These are phyloP conservation scores for Ceratopteris richardii DNA, from an alignment of 75 land plant species.

Conservation along the genomic window DNA sequence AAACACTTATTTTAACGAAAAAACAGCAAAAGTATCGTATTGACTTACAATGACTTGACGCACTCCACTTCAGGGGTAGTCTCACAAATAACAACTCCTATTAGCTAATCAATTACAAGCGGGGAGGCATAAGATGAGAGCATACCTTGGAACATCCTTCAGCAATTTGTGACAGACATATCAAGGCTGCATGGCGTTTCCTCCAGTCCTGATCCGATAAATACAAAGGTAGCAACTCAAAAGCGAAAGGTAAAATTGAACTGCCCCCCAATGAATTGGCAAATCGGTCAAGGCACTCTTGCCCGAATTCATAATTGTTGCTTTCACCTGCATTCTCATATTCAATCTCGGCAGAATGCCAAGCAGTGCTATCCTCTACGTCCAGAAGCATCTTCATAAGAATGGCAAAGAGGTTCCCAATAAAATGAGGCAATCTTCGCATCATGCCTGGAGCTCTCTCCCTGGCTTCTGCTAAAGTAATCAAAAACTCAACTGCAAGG, in stretches of 20 bases:
- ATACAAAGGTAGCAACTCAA: conserved; percentile 64
- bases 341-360: conserved; percentile 81
- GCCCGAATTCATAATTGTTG: conserved; percentile 76
- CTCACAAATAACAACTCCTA: too few relatives aligned
- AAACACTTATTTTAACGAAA: too few relatives aligned
- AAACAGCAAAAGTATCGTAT: too few relatives aligned
- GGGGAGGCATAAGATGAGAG: too few relatives aligned
- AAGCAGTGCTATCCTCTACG: conserved; percentile 73
- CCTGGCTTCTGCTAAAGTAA: conserved; percentile 83
- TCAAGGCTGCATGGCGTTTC: conserved; percentile 90
- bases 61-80: too few relatives aligned
- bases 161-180: conserved; percentile 87
- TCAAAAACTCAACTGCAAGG: conserved; percentile 77
- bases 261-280: conserved; percentile 88
- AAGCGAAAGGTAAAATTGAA: conserved; percentile 88
- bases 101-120: too few relatives aligned
- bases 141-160: conserved; percentile 94
- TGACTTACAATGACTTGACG: too few relatives aligned
- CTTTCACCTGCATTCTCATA: conserved; percentile 94
- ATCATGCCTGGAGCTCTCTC: conserved; percentile 98
- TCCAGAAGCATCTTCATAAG: conserved; percentile 90
- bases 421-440: conserved; percentile 82
- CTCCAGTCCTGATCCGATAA: conserved; percentile 85
- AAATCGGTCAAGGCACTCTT: conserved; percentile 85
- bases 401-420: conserved; percentile 66